Conservation (phyloP, 2,329 filamentous ascomycete genomes). For the Graphilbum sp. region DNA sequence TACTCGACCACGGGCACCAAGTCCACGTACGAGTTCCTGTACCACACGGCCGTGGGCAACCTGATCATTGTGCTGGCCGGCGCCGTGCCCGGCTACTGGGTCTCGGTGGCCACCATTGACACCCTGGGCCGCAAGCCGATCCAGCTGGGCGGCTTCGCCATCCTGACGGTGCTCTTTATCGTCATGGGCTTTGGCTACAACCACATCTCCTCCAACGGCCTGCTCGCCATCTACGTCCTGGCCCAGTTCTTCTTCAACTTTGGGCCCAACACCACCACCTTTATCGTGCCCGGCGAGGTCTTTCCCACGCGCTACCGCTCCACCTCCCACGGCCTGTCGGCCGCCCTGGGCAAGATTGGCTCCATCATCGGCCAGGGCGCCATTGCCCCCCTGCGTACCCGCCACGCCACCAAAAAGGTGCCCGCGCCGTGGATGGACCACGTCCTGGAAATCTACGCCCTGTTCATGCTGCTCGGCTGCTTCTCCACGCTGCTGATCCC, state of each 20-base stretch:
- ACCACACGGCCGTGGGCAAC: conserved; percentile 64
- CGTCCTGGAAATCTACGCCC: conserved; percentile 56
- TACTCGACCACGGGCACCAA: conserved; percentile 37
- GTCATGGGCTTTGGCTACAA: conserved; percentile 48
- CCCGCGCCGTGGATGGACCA: conserved; percentile 55
- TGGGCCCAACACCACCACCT: conserved; percentile 40
- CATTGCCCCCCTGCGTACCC: conserved; percentile 35
- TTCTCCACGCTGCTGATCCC: conserved; percentile 55
- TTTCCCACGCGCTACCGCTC: conserved; percentile 41
- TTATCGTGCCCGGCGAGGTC: conserved; percentile 38
- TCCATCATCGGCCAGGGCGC: conserved; percentile 41
- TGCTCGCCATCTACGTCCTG: conserved; percentile 38
- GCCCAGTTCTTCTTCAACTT: conserved; percentile 47
- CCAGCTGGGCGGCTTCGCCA: conserved; percentile 46
- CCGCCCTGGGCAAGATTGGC: conserved; percentile 37
- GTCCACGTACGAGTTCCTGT: conserved; percentile 52
- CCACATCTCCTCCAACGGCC: conserved; percentile 30
- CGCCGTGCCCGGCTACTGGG: conserved; percentile 72
- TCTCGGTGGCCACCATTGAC: conserved; percentile 54
- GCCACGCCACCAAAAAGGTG: conserved; percentile 22
- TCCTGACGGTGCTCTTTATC: conserved; percentile 44
- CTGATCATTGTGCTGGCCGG: conserved; percentile 64
- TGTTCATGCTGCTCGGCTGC: conserved; percentile 62
- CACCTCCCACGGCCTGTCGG: conserved; percentile 40
- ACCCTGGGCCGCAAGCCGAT: conserved; percentile 64